Evolutionary conservation across 208 protist species (phyloP).

Genomic region (Herpetomonas muscarum): DNA sequence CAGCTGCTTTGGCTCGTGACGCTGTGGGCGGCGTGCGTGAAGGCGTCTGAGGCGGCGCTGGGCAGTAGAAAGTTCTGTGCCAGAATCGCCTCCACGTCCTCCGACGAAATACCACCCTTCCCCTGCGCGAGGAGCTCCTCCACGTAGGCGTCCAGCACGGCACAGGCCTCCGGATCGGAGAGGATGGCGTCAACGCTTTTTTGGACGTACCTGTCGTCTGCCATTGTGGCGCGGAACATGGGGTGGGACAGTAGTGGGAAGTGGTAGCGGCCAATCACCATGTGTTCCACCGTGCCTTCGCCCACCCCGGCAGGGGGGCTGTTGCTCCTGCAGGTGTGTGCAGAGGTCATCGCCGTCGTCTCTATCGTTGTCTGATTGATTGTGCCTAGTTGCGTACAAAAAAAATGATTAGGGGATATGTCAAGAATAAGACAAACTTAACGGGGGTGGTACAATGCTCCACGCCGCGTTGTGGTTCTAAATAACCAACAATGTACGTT

Average conservation of each 20-base stretch:
- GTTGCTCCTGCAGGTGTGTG: no score
- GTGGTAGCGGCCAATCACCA: constrained; percentile 31
- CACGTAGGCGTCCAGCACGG: constrained; percentile 38
- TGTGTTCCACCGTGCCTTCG: constrained; percentile 17
- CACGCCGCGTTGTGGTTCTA: no score
- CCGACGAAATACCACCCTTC: constrained; percentile 12
- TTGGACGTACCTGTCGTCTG: constrained; percentile 22
- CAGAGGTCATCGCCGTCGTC: no score
- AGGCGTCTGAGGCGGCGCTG: neutral
- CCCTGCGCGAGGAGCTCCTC: constrained; percentile 35
- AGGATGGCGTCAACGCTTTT: constrained; percentile 18
- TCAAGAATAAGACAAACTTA: no score
- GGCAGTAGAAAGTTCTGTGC: constrained; percentile 1
- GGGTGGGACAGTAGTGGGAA: constrained; percentile 77
- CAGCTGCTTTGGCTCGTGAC: no score
- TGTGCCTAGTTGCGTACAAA: no score
- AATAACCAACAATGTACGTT: no score
- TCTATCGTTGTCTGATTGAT: no score
- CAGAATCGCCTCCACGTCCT: constrained; percentile 19
- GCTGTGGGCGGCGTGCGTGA: no score
- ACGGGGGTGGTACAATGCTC: no score
- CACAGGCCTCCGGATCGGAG: constrained; percentile 20
- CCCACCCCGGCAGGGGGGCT: no score
- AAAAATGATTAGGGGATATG: no score
- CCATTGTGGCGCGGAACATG: constrained; percentile 30